These are phyloP conservation scores for Chalaropsis ovoidea DNA, from an alignment of 2,329 filamentous ascomycete genomes.

Conservation along the genomic window DNA sequence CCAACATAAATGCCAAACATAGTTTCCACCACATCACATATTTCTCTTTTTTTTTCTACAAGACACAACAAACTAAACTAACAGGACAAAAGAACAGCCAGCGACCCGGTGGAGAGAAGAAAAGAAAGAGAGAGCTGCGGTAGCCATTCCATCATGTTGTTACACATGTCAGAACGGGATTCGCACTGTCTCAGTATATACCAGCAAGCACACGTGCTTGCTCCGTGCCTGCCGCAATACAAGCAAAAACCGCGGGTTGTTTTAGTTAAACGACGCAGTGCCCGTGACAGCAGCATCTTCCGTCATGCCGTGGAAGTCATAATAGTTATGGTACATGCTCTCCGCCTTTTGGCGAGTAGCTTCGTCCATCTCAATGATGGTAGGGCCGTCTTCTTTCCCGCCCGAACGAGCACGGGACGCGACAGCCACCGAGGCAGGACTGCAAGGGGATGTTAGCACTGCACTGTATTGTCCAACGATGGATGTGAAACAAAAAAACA, in stretches of 20 bases:
- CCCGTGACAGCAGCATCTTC: constrained; percentile 39
- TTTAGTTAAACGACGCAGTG: constrained; percentile 43
- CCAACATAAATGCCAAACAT: not conserved
- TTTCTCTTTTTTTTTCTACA: constrained; percentile 4
- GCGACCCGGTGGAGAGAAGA: constrained; percentile 21
- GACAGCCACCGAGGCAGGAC: constrained; percentile 40
- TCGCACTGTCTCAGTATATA: not conserved
- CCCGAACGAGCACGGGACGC: constrained; percentile 34
- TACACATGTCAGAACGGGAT: not conserved
- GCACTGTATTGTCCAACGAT: not conserved
- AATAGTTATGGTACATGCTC: constrained; percentile 42
- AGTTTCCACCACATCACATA: not conserved
- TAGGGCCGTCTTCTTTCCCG: constrained; percentile 40
- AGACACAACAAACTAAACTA: constrained; percentile 11
- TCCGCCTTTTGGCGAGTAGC: constrained; percentile 43
- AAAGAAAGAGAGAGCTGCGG: not conserved
- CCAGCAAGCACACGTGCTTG: not conserved
- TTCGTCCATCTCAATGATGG: constrained; percentile 42
- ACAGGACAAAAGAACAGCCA: not conserved
- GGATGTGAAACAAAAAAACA: not conserved
- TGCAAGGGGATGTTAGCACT: constrained; percentile 28
- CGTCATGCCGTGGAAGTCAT: constrained; percentile 42
- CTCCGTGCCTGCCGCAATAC: not conserved
- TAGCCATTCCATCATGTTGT: not conserved
- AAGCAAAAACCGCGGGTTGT: not conserved